These are phyloP conservation scores for Solanum habrochaites DNA, from an alignment of 257 asterid species.

Conservation along the genomic window DNA sequence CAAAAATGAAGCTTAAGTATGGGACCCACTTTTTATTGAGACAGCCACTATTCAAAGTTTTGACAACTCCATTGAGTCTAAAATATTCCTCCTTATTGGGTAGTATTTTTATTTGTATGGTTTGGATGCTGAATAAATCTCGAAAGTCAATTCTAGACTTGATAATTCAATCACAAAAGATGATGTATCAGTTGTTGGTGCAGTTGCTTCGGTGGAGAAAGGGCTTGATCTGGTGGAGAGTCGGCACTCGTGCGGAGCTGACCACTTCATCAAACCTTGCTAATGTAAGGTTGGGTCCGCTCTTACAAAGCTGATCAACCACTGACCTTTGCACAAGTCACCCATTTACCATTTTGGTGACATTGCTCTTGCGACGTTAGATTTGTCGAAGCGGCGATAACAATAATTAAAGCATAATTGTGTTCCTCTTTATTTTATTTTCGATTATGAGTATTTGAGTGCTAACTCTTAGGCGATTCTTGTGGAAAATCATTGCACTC, in stretches of 20 bases:
- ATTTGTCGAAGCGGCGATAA: not conserved
- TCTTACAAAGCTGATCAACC: too few species aligned
- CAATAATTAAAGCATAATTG: not conserved
- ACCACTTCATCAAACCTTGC: not conserved
- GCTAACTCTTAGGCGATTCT: not conserved
- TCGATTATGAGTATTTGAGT: not conserved
- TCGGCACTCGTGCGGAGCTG: not conserved
- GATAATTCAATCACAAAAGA: not conserved
- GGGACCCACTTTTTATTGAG: not conserved
- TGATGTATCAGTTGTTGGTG: not conserved
- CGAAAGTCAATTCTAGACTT: too few species aligned
- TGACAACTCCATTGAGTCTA: not conserved
- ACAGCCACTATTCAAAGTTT: not conserved
- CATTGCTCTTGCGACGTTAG: not conserved
- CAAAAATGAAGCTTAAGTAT: not conserved
- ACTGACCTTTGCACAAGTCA: not conserved
- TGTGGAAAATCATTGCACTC: not conserved
- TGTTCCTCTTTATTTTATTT: not conserved
- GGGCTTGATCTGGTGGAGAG: not conserved
- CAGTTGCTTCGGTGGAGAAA: not conserved
- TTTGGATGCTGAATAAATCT: not conserved
- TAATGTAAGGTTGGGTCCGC: not conserved
- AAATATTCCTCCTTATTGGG: not conserved
- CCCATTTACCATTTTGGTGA: not conserved
- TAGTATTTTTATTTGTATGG: not conserved